phyloP scores from a whole-genome alignment of 805 yeast species.

The Priceomyces castillae region DNA sequence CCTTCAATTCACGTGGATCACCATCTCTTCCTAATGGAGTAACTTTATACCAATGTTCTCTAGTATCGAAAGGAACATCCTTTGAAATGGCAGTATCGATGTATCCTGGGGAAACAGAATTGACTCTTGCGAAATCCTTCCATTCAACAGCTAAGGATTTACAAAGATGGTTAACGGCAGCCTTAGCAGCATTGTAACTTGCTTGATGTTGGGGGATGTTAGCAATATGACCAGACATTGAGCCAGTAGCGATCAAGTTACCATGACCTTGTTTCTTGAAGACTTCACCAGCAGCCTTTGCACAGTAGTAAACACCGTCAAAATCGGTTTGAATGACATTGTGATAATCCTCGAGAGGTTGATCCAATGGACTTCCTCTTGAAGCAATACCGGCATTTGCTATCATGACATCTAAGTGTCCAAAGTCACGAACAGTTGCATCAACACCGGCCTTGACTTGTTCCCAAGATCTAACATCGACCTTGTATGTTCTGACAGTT shows the following conservation, averaged over 20 bases:
- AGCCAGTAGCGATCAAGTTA: slow-evolving; percentile 35
- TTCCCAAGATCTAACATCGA: slow-evolving; percentile 24
- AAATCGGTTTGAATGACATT: slow-evolving; percentile 27
- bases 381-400: slow-evolving; percentile 35
- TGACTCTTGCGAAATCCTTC: slow-evolving; percentile 41
- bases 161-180: slow-evolving; percentile 37
- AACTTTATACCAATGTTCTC: slow-evolving; percentile 22
- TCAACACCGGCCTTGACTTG: slow-evolving; percentile 20
- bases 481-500: slow-evolving; percentile 25
- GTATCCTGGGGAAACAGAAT: slow-evolving; percentile 40
- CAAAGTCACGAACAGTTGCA: slow-evolving; percentile 23
- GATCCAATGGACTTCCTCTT: slow-evolving; percentile 27
- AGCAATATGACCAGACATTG: slow-evolving; percentile 40
- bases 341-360: slow-evolving; percentile 25
- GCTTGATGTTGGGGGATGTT: slow-evolving; percentile 41
- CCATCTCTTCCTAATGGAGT: slow-evolving; percentile 67
- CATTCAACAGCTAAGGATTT: slow-evolving; percentile 41
- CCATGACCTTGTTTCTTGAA: slow-evolving; percentile 29
- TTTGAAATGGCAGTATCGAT: slow-evolving; percentile 4
- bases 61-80: slow-evolving; percentile 2
- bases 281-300: slow-evolving; percentile 28
- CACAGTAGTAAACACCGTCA: slow-evolving; percentile 30
- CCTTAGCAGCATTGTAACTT: slow-evolving; percentile 42
- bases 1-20: slow-evolving; percentile 60
- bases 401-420: slow-evolving; percentile 28